A percentile compares a stretch with the other conserved stretches of the same genome.
Conservation (phyloP, 768 basidiomycete species). For the Atractiella rhizophila region DNA sequence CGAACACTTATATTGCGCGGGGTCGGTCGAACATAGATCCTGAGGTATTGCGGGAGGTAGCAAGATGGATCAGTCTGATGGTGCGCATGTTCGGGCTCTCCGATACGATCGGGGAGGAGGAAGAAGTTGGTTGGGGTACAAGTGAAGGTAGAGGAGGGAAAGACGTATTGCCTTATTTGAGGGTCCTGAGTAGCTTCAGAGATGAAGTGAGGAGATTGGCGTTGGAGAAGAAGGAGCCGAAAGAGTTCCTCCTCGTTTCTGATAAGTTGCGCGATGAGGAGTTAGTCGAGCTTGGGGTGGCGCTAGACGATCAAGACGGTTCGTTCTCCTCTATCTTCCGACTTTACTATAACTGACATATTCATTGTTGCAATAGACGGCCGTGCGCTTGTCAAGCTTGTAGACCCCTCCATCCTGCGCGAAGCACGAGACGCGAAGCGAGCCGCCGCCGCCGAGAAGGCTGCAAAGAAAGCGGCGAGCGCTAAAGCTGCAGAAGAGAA, state of each 20-base stretch:
- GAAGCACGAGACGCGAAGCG: conserved; percentile 71
- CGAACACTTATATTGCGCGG: conserved; percentile 54
- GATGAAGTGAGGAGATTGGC: conserved; percentile 65
- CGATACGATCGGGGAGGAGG: conserved; percentile 30
- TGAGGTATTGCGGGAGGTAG: conserved; percentile 33
- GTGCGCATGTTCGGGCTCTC: conserved; percentile 28
- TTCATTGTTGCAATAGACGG: conserved; percentile 35
- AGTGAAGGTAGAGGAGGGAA: too few species aligned
- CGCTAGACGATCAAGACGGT: conserved; percentile 91
- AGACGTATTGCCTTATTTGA: conserved; percentile 82
- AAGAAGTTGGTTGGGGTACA: conserved; percentile 65
- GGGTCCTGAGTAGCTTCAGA: conserved; percentile 62
- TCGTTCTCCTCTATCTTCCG: conserved; percentile 11
- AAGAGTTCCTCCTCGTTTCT: conserved; percentile 60
- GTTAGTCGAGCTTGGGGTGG: conserved; percentile 77
- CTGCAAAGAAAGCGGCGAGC: too few species aligned
- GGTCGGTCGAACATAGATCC: conserved; percentile 24
- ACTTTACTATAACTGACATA: not conserved
- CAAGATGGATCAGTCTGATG: conserved; percentile 29
- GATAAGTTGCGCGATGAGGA: conserved; percentile 76
- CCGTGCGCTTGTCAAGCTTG: conserved; percentile 79
- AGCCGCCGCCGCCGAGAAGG: conserved; percentile 44
- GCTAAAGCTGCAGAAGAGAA: too few species aligned
- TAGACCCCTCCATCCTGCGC: conserved; percentile 53
- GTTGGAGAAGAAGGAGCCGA: conserved; percentile 36